A percentile compares a stretch with the other conserved stretches of the same genome.
phyloP scores from a whole-genome alignment of 306 rosid genomes.

The Castanea crenata region DNA sequence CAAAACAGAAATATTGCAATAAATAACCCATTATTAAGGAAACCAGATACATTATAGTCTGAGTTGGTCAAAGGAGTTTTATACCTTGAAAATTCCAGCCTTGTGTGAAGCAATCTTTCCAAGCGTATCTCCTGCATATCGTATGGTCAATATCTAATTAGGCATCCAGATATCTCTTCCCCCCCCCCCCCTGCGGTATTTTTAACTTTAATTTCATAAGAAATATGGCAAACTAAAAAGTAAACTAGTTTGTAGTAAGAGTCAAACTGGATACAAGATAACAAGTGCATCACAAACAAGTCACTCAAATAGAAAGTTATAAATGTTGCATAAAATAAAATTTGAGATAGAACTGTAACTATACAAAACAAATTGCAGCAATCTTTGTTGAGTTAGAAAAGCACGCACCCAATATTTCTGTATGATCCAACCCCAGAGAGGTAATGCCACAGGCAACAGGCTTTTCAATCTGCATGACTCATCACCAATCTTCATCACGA shows the following conservation, averaged over 20 bases:
- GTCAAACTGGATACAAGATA: conserved; percentile 16
- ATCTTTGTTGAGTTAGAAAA: conserved; percentile 8
- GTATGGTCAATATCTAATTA: not conserved
- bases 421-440: conserved; percentile 79
- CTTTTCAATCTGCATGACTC: conserved; percentile 51
- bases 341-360: not conserved
- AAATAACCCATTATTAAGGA: conserved; percentile 23
- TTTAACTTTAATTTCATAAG: not conserved
- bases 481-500: conserved; percentile 23
- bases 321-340: not conserved
- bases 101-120: conserved; percentile 67
- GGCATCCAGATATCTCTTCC: not conserved
- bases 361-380: conserved; percentile 24
- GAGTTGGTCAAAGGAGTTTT: conserved; percentile 20
- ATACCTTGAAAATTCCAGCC: conserved; percentile 81
- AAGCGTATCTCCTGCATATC: conserved; percentile 58
- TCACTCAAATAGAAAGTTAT: not conserved
- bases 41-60: conserved; percentile 25
- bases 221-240: not conserved
- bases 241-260: not conserved
- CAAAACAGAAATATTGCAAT: conserved; percentile 25
- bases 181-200: not conserved
- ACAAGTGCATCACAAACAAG: conserved; percentile 3
- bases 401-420: conserved; percentile 55
- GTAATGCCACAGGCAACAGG: conserved; percentile 80